Base-by-base conservation (phyloP, 2,329 filamentous ascomycete genomes). In the Trichoderma cornu-damae region DNA sequence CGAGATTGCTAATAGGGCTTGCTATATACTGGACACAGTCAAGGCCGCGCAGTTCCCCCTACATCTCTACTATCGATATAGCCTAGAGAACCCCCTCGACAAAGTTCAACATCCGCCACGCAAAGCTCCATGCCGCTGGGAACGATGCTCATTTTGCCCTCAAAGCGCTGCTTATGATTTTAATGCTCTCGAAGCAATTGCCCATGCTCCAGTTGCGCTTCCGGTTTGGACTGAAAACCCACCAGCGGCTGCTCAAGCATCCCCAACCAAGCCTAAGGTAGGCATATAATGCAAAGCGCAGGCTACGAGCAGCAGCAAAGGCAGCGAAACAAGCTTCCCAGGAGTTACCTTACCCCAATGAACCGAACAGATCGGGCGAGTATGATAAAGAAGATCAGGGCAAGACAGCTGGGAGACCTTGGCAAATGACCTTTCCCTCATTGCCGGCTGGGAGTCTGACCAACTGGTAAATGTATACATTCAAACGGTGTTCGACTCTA, bases 91-190 rank as follows among this genome's bases (percentile, higher is more conserved):
- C 28, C 60, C 68, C 1, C 63, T 68, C 1, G 51, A 64, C 9
- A n/a, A 54, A 59, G 18, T 52, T 68, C 7, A 28, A 40, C 1
- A 63, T 64, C 3, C 32, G 30, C 49, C 59, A 58, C 43, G 50
- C 32, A 4, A 46, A 46, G 18, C 49, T 66, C 2, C 62, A 66
- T 16, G 22, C 30, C 2, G 51, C 63, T 14, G 68, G 66, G 1
- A 70, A 69, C 37, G 67, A 69, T 46, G 64, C 63, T 11, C 61
- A 65, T 51, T 70, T 67, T 28, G 57, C 61, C 7, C 58, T 69
- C 22, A 61, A 46, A 22, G 59, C 50, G 14, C 12, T 64, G 16
- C 57, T 65, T 0, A 64, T 63, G 60, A 55, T 63, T 43, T 43
- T 16, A 9, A 4, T n/a, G 9, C 16, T 28, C 37, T 53, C 24